Base-by-base conservation (phyloP, 2,329 filamentous ascomycete genomes). In the Zopfia rhizophila region DNA sequence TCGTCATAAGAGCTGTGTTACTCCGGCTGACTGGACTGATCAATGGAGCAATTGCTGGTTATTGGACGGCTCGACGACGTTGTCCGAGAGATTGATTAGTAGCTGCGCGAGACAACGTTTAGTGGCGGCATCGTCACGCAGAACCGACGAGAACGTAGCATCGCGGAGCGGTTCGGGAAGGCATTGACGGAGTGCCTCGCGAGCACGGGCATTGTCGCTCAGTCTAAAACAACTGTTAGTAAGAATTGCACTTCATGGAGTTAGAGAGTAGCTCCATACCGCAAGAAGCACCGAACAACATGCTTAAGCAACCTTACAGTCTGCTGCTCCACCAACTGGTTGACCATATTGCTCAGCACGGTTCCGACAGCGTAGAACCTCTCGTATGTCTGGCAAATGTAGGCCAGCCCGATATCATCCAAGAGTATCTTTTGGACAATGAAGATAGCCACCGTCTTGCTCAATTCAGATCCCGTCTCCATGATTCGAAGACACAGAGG, bases 351-450 rank as follows among this genome's bases (percentile, higher is more conserved):
- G 77, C 91, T 96, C 27, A 99, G 79, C 5, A 99, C 94, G 1
- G 94, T 99, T 5, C 94, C 94, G 4, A 99, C 94, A 6, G 94
- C 94, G 62, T 97, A 99, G 75, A 99, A 99, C 14, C 94, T 85
- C 78, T 99, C 94, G 65, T 99, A 99, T 1, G 94, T 99, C 56
- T 95, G 93, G 75, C 94, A 99, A 48, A 99, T 99, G 74, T 99
- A 99, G 66, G 94, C 94, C 53, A 99, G 82, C 3, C 94, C 94
- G 63, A 96, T 93, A 65, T 99, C 94, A 68, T 99, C 94, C 3
- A 99, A 83, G 39, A 99, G 78, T 18, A 99, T 99, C 81, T 99
- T 99, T 75, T 99, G 94, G 13, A 99, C 94, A 63, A 99, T 99
- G 78, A 99, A 99, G 64, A 99, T 99, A 47, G 94, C 94, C 11